Percentiles rank a stretch among this genome's conserved stretches.
phyloP scores from a whole-genome alignment of 1,284 basidiomycete species.

The Coriolopsis trogii region DNA sequence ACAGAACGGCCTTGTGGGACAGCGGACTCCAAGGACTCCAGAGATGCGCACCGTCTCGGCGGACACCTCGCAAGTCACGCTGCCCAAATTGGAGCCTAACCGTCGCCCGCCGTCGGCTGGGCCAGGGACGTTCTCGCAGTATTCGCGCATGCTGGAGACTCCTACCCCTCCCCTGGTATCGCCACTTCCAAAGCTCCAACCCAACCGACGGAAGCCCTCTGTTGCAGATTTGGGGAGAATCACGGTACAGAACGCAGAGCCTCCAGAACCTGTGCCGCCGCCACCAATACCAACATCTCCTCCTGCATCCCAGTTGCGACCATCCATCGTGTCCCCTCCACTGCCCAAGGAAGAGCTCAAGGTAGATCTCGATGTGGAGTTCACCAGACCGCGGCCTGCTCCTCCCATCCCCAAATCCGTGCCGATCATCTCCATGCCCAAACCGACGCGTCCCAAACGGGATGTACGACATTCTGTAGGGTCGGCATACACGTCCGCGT shows the following conservation, averaged over 20 bases:
- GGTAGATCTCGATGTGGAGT: conserved; percentile 3
- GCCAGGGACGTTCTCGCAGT: too few species aligned
- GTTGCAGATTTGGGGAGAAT: background rate
- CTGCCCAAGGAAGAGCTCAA: too few species aligned
- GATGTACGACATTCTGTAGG: background rate
- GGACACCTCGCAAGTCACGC: background rate
- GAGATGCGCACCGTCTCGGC: background rate
- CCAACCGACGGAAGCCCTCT: conserved; percentile 21
- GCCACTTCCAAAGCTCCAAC: conserved; percentile 10
- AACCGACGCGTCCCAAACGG: background rate
- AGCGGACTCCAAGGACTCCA: background rate
- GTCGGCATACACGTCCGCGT: conserved; percentile 12
- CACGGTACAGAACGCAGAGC: background rate
- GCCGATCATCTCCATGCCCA: background rate
- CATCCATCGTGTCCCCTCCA: background rate
- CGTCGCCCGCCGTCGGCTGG: conserved; percentile 18
- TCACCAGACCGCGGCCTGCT: too few species aligned
- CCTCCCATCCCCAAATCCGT: background rate
- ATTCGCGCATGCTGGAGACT: background rate
- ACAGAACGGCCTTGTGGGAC: background rate
- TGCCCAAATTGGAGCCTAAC: conserved; percentile 8
- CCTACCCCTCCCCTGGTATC: background rate
- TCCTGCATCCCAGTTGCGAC: too few species aligned
- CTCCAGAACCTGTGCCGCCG: background rate
- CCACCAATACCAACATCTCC: background rate